Percentiles rank a stretch among this genome's conserved stretches.
Conservation (phyloP, 2,329 filamentous ascomycete genomes). For the Dryadomyces sulphureus region DNA sequence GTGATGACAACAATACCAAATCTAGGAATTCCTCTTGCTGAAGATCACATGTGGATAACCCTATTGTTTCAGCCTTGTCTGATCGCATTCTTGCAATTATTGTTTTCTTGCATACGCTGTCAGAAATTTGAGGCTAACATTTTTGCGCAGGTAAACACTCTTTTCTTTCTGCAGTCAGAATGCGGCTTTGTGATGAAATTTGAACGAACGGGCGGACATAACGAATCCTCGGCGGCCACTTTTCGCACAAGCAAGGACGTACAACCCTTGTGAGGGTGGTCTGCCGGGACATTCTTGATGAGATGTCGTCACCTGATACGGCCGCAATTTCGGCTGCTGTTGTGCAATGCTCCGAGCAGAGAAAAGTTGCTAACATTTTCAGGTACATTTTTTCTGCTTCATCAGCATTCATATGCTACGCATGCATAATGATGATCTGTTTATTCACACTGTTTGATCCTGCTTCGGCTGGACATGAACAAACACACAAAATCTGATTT, state of each 20-base stretch:
- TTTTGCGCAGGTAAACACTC: constrained; percentile 8
- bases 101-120: constrained; percentile 6
- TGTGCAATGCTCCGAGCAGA: neutral
- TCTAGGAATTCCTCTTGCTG: constrained; percentile 55
- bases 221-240: constrained; percentile 33
- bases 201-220: constrained; percentile 61
- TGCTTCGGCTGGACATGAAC: constrained; percentile 34
- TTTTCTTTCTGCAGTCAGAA: constrained; percentile 4
- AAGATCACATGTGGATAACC: constrained; percentile 48
- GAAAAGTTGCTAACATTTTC: constrained; percentile 13
- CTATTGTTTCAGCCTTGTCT: constrained; percentile 54
- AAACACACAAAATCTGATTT: constrained; percentile 37
- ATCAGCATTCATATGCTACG: neutral
- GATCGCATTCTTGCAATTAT: constrained; percentile 24
- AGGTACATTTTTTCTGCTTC: constrained; percentile 15
- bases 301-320: constrained; percentile 49
- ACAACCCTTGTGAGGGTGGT: constrained; percentile 44
- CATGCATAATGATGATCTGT: constrained; percentile 31
- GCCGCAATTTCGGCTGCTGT: constrained; percentile 6
- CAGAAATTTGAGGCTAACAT: constrained; percentile 9
- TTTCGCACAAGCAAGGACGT: constrained; percentile 41
- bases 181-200: constrained; percentile 40
- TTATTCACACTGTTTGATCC: constrained; percentile 49
- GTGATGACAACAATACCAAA: constrained; percentile 47
- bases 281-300: constrained; percentile 42